Conservation (phyloP, 257 asterid species). For the Capsicum chinense region DNA sequence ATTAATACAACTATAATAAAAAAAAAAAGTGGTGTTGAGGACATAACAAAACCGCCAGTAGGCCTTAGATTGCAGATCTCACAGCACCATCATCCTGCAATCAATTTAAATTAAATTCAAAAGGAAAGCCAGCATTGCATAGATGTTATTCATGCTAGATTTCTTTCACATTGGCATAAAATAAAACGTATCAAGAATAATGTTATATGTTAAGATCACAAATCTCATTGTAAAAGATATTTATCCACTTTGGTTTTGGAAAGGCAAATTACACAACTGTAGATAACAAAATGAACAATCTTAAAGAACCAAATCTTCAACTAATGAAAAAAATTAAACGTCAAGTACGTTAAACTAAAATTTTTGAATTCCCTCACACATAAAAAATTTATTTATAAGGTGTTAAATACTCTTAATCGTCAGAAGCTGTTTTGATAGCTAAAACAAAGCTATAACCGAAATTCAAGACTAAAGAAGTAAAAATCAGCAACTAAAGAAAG, state of each 20-base stretch:
- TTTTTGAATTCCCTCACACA: background rate
- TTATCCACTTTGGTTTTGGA: background rate
- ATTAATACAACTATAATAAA: background rate
- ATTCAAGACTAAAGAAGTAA: too few relatives aligned
- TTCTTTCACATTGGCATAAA: background rate
- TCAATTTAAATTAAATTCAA: background rate
- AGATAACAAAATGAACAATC: background rate
- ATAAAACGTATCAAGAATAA: background rate
- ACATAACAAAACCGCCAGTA: too few relatives aligned
- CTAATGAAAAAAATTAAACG: background rate
- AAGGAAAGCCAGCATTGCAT: background rate
- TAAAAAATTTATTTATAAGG: too few relatives aligned
- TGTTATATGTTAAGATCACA: background rate
- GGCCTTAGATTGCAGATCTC: slow-evolving; percentile 30
- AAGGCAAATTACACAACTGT: background rate
- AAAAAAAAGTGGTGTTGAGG: too few relatives aligned
- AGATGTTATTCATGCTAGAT: background rate
- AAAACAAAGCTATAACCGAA: too few relatives aligned
- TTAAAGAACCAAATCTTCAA: background rate
- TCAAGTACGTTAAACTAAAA: background rate
- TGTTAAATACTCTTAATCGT: too few relatives aligned
- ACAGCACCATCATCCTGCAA: slow-evolving; percentile 34
- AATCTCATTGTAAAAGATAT: background rate
- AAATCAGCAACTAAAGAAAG: too few relatives aligned
- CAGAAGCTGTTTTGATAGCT: too few relatives aligned